phyloP scores from a whole-genome alignment of 176 grass and related monocot genomes.

The Cymbopogon citratus region DNA sequence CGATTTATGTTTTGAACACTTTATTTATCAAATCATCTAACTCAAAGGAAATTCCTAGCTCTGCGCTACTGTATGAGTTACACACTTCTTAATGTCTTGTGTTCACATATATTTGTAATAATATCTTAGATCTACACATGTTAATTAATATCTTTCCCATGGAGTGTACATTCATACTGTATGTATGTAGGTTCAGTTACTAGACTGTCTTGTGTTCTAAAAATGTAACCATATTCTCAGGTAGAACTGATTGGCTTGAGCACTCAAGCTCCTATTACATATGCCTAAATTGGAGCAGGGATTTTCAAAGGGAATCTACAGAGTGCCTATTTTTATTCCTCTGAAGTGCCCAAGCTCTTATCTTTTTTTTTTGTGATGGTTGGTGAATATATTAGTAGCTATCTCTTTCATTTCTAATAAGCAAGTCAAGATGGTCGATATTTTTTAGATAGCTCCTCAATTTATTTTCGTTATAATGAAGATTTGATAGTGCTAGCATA shows the following conservation, averaged over 20 bases:
- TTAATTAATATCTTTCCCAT: not conserved
- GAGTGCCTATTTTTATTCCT: not conserved
- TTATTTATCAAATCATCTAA: conserved; percentile 1
- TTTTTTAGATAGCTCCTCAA: not conserved
- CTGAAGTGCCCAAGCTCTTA: not conserved
- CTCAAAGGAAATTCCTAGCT: conserved; percentile 5
- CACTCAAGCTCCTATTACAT: not conserved
- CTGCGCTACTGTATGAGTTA: not conserved
- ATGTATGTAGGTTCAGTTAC: not conserved
- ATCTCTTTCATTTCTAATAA: conserved; percentile 10
- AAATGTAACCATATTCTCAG: not conserved
- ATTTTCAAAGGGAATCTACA: not conserved
- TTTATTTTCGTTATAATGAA: conserved; percentile 1
- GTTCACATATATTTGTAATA: not conserved
- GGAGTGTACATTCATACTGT: not conserved
- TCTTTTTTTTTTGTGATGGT: not conserved
- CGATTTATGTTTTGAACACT: not conserved
- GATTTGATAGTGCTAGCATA: not conserved
- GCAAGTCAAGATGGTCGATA: not conserved
- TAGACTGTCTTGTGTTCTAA: not conserved
- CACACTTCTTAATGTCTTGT: conserved; percentile 18
- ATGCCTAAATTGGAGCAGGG: not conserved
- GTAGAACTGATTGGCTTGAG: not conserved
- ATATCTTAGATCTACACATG: not conserved
- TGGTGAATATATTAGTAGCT: not conserved